Evolutionary conservation across 192 early-diverging fungal species (phyloP).

Genomic region (Coemansia javaensis): DNA sequence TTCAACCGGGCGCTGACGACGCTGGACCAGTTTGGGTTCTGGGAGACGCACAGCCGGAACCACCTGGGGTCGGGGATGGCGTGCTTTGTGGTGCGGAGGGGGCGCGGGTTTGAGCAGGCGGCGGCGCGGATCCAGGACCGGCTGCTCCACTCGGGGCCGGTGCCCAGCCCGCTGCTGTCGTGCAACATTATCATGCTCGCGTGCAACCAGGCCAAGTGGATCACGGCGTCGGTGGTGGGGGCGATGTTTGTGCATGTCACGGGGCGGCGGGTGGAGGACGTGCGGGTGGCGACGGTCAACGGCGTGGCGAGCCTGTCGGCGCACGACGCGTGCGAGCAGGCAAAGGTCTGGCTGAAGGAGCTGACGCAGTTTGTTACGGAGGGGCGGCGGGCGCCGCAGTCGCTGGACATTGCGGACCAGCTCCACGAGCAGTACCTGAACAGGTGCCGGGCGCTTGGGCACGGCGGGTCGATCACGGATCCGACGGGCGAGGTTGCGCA

Average conservation of each 20-base stretch:
- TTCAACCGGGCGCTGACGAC: slow-evolving; percentile 7
- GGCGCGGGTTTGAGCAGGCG: not conserved
- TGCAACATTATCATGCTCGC: slow-evolving; percentile 11
- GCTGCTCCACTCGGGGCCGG: slow-evolving; percentile 3
- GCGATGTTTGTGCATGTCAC: slow-evolving; percentile 11
- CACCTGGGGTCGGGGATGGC: no score
- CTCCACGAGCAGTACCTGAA: slow-evolving; percentile 7
- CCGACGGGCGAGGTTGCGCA: slow-evolving; percentile 1
- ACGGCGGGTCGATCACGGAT: not conserved
- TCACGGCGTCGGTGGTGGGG: not conserved
- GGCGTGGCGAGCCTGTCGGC: not conserved
- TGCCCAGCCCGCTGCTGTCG: slow-evolving; percentile 23
- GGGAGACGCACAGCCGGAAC: not conserved
- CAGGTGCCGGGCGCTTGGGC: not conserved
- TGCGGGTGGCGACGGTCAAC: slow-evolving; percentile 5
- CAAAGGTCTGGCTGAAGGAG: slow-evolving; percentile 5
- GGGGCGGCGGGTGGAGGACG: not conserved
- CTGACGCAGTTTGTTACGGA: slow-evolving; percentile 4
- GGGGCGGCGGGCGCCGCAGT: not conserved
- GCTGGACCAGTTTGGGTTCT: slow-evolving; percentile 15
- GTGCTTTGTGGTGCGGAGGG: slow-evolving; percentile 13
- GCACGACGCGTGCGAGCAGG: not conserved
- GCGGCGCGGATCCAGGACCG: slow-evolving; percentile 8
- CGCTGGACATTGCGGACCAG: slow-evolving; percentile 11
- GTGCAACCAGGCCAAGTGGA: not conserved